Base-by-base conservation (phyloP, 2,329 filamentous ascomycete species). In the Pseudogymnoascus sp. region DNA sequence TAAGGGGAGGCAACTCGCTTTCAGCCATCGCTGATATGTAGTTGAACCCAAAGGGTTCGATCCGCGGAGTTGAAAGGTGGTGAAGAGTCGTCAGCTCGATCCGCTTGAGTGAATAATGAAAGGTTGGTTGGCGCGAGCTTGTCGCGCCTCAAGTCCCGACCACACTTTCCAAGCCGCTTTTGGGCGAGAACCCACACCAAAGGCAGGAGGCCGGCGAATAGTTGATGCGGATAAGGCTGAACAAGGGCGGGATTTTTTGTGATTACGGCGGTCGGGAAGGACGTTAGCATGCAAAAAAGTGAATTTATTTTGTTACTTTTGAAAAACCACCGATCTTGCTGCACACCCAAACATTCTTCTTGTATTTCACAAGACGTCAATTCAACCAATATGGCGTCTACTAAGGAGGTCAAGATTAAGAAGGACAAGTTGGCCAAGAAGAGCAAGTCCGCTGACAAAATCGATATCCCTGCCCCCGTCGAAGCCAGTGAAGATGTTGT, bases 371-470 rank as follows among this genome's bases (percentile, higher is more conserved):
- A 57, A 57, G 48, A 57, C 48, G 25, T 10, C 31, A 34, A 34
- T 57, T 57, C 60, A 61, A 37, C 37, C 60, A 14, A 19, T n/a
- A 61, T 61, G 60, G 16, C 60, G 34, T 61, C 60, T 39, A 61
- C 19, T 21, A 61, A 61, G n/a, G 60, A 61, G 41, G 60, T 61
- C 19, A 41, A 61, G 60, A n/a, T 61, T 14, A 66, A 66, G 61
- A 66, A 65, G 57, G 62, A 67, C 8, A 67, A 64, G 39, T 62
- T 60, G 14, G 63, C 39, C 63, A 69, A 68, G 66, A 72, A 72
- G 60, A 68, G 70, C 61, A 71, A 71, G 51, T 65, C 64, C 63
- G 68, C 68, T 34, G 57, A 65, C 31, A 19, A 69, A 28, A 63
- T 54, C 36, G 68, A 70, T 43, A 28, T n/a, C 48, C 48, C 48